Evolutionary conservation across 495 filamentous ascomycete species (phyloP).

Genomic region (Penicillium paxilli): DNA sequence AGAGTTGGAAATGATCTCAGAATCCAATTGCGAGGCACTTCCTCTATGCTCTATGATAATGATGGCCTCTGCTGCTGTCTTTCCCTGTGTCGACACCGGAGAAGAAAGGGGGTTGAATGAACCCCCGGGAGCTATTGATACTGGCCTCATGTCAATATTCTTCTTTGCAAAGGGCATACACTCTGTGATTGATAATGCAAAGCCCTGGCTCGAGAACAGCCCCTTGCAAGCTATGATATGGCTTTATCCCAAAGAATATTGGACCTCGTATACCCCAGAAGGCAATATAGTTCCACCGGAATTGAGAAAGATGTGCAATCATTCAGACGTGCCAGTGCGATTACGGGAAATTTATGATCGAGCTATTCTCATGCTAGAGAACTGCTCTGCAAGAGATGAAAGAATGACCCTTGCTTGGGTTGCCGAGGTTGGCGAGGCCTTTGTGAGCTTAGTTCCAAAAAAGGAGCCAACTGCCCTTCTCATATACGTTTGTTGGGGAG

Average conservation of each 20-base stretch:
- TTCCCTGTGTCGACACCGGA: not conserved
- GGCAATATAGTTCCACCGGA: not conserved
- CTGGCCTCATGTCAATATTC: constrained; percentile 9
- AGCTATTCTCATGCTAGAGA: not conserved
- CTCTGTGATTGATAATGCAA: constrained; percentile 12
- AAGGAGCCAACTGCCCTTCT: not conserved
- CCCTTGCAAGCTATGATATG: not conserved
- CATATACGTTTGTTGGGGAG: constrained; percentile 2
- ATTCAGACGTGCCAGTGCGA: not conserved
- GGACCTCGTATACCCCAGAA: not conserved
- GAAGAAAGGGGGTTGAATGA: not conserved
- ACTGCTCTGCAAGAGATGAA: not conserved
- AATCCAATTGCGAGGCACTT: constrained; percentile 2
- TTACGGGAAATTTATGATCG: not conserved
- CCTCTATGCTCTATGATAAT: constrained; percentile 2
- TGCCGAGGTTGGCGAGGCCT: not conserved
- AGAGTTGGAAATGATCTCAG: not conserved
- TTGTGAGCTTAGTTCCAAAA: not conserved
- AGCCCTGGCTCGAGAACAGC: constrained; percentile 15
- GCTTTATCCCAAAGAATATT: not conserved
- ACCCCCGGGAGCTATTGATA: not conserved
- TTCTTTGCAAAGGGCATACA: constrained; percentile 9
- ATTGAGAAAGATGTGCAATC: not conserved
- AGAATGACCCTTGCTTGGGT: constrained; percentile 2
- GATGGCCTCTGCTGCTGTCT: constrained; percentile 2